Evolutionary conservation across 2,329 filamentous ascomycete genomes (phyloP).

Genomic region (Cadophora sp.): DNA sequence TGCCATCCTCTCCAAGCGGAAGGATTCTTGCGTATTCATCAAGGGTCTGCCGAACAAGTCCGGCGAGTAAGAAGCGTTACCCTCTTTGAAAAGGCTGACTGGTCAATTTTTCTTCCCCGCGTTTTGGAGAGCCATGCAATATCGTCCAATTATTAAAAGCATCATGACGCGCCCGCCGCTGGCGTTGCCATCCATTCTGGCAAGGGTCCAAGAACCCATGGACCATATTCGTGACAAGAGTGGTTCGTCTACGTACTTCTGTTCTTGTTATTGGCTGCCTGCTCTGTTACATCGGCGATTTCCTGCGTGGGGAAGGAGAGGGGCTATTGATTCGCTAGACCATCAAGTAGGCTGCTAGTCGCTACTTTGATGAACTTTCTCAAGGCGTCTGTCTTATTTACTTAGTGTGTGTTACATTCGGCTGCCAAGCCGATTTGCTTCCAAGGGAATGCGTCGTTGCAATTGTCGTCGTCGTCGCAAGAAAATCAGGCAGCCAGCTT

Average conservation of each 20-base stretch:
- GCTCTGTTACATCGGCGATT: neutral
- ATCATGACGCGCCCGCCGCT: slow-evolving; percentile 10
- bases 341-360: slow-evolving; percentile 9
- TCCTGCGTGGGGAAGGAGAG: slow-evolving; percentile 15
- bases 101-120: slow-evolving; percentile 18
- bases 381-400: neutral
- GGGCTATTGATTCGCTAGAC: slow-evolving; percentile 14
- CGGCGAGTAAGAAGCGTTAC: slow-evolving; percentile 7
- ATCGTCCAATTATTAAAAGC: slow-evolving; percentile 13
- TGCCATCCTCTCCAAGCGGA: neutral
- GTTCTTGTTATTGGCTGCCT: slow-evolving; percentile 1
- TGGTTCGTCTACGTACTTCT: neutral
- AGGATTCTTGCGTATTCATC: slow-evolving; percentile 11
- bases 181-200: neutral
- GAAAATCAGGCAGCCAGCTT: neutral
- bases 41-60: neutral
- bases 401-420: slow-evolving; percentile 14
- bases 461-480: neutral
- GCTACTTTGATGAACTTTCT: slow-evolving; percentile 17
- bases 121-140: neutral
- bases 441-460: neutral
- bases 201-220: slow-evolving; percentile 15
- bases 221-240: slow-evolving; percentile 1
- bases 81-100: slow-evolving; percentile 1
- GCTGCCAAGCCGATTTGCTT: slow-evolving; percentile 7